Base-by-base conservation (phyloP, 2,329 filamentous ascomycete genomes). In the Monosporascus sp. region DNA sequence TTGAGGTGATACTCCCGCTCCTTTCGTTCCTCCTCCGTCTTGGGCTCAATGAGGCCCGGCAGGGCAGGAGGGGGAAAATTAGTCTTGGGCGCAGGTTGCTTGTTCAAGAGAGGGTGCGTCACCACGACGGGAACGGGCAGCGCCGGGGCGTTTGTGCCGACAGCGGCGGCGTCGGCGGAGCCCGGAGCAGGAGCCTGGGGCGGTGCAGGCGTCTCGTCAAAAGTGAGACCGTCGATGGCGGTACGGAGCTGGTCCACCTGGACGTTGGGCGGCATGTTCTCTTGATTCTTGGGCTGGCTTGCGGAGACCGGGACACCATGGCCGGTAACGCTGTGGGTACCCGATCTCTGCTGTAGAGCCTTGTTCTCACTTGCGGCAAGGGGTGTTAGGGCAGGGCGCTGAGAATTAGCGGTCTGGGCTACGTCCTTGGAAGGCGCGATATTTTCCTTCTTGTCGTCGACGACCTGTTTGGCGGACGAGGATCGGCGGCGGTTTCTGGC, bases 1-100 rank as follows among this genome's bases (percentile, higher is more conserved):
- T 67, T 70, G 54, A 78, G 71, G 58, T 82, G 79, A 22, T 74
- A 65, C 35, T 68, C 69, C 51, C 68, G 70, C 56, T 79, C 75
- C 40, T 65, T 65, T 53, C 69, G 66, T 51, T 65, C 68, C 51
- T 68, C 69, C 20, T 64, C 63, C 7, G 65, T 65, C 54, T 60
- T 62, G n/a, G 65, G 66, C 52, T 68, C 66, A 45, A 68, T 63
- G 31, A 69, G 49, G 28, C 67, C 67, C 52, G 67, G 67, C 44
- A 69, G 56, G 51, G 53, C 51, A 18, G 58, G 60, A 52, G 51
- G 53, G 48, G 62, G 51, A 28, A 53, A 58, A 18, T 53, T 37
- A 22, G 56, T 47, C 37, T 53, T 55, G 43, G 45, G 60, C 37
- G 54, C 44, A 49, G 54, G 48, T 14, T 53, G 50, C 22, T 61